Conservation (phyloP, 2,329 filamentous ascomycete species). For the Escovopsis sp. region DNA sequence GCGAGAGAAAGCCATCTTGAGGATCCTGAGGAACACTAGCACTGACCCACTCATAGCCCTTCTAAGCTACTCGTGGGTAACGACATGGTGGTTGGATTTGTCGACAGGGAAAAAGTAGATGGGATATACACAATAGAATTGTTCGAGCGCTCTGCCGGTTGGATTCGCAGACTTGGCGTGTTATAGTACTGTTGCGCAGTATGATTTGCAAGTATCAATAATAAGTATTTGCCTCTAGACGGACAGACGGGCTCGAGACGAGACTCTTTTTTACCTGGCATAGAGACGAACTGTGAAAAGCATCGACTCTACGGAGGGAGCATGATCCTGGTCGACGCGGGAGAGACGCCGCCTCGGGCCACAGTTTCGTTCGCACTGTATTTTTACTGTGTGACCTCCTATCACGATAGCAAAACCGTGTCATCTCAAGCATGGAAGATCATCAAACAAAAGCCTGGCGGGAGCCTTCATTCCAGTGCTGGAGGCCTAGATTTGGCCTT, state of each 20-base stretch:
- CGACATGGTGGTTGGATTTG: slow-evolving; percentile 16
- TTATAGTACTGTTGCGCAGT: no score
- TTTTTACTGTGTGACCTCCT: slow-evolving; percentile 1
- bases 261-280: neutral
- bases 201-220: no score
- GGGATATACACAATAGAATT: slow-evolving; percentile 24
- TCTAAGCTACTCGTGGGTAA: slow-evolving; percentile 17
- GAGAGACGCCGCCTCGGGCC: neutral
- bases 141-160: slow-evolving; percentile 3
- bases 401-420: slow-evolving; percentile 3
- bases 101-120: slow-evolving; percentile 3
- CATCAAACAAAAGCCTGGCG: neutral
- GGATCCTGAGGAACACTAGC: neutral
- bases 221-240: neutral
- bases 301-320: no score
- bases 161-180: no score
- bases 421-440: slow-evolving; percentile 3
- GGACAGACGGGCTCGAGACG: neutral
- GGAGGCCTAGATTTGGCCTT: neutral
- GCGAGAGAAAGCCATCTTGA: neutral
- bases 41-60: slow-evolving; percentile 21
- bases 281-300: neutral
- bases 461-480: neutral
- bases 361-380: neutral
- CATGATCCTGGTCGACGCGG: no score